Base-by-base conservation (phyloP, 1,284 basidiomycete species). In the Malassezia caprae region DNA sequence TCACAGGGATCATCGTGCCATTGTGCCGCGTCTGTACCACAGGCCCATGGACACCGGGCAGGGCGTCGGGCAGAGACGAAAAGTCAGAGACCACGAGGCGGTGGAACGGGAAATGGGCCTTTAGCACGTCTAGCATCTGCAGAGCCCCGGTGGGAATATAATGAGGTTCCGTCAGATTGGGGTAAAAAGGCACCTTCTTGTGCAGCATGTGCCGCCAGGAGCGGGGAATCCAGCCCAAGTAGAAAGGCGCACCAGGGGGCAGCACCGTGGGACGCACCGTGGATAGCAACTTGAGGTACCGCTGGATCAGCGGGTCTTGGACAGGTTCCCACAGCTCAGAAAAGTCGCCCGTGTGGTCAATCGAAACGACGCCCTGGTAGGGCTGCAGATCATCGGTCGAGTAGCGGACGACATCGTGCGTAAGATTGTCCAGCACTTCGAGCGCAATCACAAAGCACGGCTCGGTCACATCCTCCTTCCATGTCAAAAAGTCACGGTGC, bases 371-470 rank as follows among this genome's bases (percentile, higher is more conserved):
- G 12, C 84, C 87, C 76, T 98, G 90, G 53, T 87, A 83, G 0
- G 93, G 89, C 64, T 84, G 78, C 51, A 72, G 34, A 83, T 88
- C 55, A 6, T 79, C 77, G 32, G 87, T 78, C 65, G 90, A 84
- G 69, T 94, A 96, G 28, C 93, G 85, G 41, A 99, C 81, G 65
- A 96, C 82, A 72, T 99, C 94, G 74, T 98, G 94, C 2, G 91
- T 84, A 61, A 99, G 89, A 75, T 99, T 99, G 76, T 99, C 94
- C 56, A 96, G 82, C 48, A 98, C 94, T 77, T 98, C 93, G 79
- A 96, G 82, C 2, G 90, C 91, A 30, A 98, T 76, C 64, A 98
- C 85, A 73, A 87, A 96, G 75, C 91, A 96, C 19, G 90, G 87
- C 13, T 89, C 83, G 0, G 82, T 79, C 48, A 88, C 86, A 42